Evolutionary conservation across 2,329 filamentous ascomycete genomes (phyloP), one percentile per base, ranked within the genome.

Genomic region (Curvularia sp.): DNA sequence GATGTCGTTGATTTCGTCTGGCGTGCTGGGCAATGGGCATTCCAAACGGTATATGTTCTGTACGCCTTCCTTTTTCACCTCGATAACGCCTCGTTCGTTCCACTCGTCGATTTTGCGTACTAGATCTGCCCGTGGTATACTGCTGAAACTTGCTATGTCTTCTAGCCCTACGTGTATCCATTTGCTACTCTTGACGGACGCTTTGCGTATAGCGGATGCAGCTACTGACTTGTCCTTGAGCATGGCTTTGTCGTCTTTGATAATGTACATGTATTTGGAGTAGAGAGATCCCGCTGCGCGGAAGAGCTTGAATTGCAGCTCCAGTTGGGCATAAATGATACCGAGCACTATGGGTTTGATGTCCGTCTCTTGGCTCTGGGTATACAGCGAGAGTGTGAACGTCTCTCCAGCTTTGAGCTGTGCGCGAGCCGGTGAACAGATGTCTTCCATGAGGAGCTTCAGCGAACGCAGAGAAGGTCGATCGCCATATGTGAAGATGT

Each of bases 401-500:
- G 79, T 77, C 2, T 80, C 76, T 1, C 79, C 81, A 3, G 78
- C 64, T 2, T 72, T 69, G 1, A 79, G 67, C 0, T 67, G 62
- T 3, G 62, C 58, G 7, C 71, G 71, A 9, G 69, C 63, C 26
- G 43, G 64, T 20, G 75, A 74, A 55, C 88, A 86, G 7, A 88
- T 78, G 1, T 86, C 80, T 6, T 78, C 67, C 2, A 89, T 70
- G 0, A 88, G 73, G 0, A 70, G 67, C 4, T 71, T 73, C 0
- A 89, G 71, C 0, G 84, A 85, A 8, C 76, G 68, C 0, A 74
- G 75, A 2, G 85, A 86, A 0, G 86, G 86, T 0, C 88, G 73
- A 58, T 88, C 86, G 0, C 86, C 84, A 7, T 85, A 80, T 0
- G 85, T 82, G 67, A 88, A 88, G 60, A 84, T 82, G 61, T 89